Conservation (phyloP, 805 yeast genomes). For the Hanseniaspora lindneri region DNA sequence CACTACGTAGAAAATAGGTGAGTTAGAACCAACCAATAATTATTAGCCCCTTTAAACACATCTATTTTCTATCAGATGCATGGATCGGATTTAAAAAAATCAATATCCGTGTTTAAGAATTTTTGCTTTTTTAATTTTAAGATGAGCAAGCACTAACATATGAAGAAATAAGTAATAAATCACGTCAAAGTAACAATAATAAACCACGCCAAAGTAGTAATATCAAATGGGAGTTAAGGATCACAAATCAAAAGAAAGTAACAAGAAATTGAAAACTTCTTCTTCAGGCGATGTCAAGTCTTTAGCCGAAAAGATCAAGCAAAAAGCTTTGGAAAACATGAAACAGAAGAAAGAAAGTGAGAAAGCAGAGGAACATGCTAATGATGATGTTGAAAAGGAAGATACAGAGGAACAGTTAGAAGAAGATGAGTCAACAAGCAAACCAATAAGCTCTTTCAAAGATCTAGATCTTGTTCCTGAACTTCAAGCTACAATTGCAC, state of each 20-base stretch:
- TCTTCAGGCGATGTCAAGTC: slow-evolving; percentile 27
- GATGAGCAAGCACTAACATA: too few relatives aligned
- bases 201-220: too few relatives aligned
- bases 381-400: slow-evolving; percentile 16
- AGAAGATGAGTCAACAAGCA: slow-evolving; percentile 16
- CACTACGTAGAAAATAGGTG: too few relatives aligned
- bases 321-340: slow-evolving; percentile 30
- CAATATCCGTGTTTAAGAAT: too few relatives aligned
- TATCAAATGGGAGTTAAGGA: slow-evolving; percentile 4
- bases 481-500: slow-evolving; percentile 64
- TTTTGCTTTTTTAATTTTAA: too few relatives aligned
- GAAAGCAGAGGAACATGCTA: slow-evolving; percentile 18
- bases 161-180: too few relatives aligned
- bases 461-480: slow-evolving; percentile 64
- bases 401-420: slow-evolving; percentile 8
- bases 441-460: slow-evolving; percentile 33
- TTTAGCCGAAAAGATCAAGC: slow-evolving; percentile 46
- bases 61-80: too few relatives aligned
- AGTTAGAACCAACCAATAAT: too few relatives aligned
- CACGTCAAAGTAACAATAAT: too few relatives aligned
- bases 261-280: not conserved
- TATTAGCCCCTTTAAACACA: too few relatives aligned
- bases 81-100: too few relatives aligned
- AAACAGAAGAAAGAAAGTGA: slow-evolving; percentile 21
- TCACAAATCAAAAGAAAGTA: not conserved